Evolutionary conservation across 2,329 filamentous ascomycete genomes (phyloP).

Genomic region (Talaromyces sp.): DNA sequence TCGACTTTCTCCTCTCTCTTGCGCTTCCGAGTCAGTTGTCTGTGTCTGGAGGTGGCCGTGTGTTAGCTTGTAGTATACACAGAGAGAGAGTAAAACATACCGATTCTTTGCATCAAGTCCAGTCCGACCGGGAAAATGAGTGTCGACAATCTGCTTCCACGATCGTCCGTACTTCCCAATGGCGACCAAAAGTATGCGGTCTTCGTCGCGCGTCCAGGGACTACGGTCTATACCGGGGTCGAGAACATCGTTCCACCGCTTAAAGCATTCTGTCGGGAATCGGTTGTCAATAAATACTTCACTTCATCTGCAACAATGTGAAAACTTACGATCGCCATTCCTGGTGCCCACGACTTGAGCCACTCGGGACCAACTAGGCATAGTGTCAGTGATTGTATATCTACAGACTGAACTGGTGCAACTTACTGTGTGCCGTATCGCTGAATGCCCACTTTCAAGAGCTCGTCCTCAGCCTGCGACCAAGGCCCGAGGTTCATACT

Average conservation of each 20-base stretch:
- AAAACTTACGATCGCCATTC: slow-evolving; percentile 12
- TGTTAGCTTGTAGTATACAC: neutral
- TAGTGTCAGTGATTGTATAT: neutral
- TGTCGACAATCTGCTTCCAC: slow-evolving; percentile 13
- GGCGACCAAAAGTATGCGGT: slow-evolving; percentile 6
- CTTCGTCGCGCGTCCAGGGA: slow-evolving; percentile 13
- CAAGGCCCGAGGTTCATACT: slow-evolving; percentile 12
- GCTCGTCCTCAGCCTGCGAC: slow-evolving; percentile 11
- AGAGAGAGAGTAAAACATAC: neutral
- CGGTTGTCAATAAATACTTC: neutral
- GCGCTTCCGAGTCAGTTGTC: slow-evolving; percentile 10
- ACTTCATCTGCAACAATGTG: no score
- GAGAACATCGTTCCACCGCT: slow-evolving; percentile 14
- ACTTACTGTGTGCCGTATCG: slow-evolving; percentile 12
- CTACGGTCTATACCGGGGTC: slow-evolving; percentile 12
- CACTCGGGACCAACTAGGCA: slow-evolving; percentile 11
- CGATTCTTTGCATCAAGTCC: slow-evolving; percentile 13
- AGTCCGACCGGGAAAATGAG: slow-evolving; percentile 12
- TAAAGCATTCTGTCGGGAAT: slow-evolving; percentile 9
- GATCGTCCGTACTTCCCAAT: slow-evolving; percentile 9
- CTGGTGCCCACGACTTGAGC: slow-evolving; percentile 12
- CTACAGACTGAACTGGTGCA: neutral
- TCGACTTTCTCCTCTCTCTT: slow-evolving; percentile 6
- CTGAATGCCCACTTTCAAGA: slow-evolving; percentile 10
- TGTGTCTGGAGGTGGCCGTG: neutral